These are phyloP conservation scores for Arthrobotrys musiformis DNA, from an alignment of 2,329 filamentous ascomycete genomes.

Conservation along the genomic window DNA sequence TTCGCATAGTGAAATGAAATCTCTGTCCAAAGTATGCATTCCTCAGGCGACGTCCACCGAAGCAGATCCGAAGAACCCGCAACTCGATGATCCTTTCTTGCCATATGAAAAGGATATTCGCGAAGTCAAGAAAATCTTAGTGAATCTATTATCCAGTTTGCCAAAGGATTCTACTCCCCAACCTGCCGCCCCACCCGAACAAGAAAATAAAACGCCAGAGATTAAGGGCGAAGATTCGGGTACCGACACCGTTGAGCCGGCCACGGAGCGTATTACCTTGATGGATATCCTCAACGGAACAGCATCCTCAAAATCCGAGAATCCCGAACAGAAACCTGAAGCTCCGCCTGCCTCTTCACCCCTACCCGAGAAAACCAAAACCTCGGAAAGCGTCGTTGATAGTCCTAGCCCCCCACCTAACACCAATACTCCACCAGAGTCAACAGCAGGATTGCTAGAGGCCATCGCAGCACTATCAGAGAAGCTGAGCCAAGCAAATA, in stretches of 20 bases:
- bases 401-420: neutral
- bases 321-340: neutral
- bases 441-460: neutral
- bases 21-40: neutral
- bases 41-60: neutral
- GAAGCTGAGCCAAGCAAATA: neutral
- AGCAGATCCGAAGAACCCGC: neutral
- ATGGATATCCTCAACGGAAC: constrained; percentile 34
- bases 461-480: neutral
- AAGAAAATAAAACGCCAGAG: neutral
- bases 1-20: neutral
- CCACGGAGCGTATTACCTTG: constrained; percentile 11
- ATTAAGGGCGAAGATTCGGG: neutral
- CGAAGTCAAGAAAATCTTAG: neutral
- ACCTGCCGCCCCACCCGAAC: neutral
- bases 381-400: neutral
- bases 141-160: neutral
- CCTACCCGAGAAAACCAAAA: neutral
- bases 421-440: too few species aligned
- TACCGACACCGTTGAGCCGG: neutral
- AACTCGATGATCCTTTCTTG: neutral
- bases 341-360: neutral
- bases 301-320: neutral
- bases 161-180: neutral
- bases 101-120: neutral